phyloP scores from a whole-genome alignment of 768 basidiomycete species.

The Vararia minispora region DNA sequence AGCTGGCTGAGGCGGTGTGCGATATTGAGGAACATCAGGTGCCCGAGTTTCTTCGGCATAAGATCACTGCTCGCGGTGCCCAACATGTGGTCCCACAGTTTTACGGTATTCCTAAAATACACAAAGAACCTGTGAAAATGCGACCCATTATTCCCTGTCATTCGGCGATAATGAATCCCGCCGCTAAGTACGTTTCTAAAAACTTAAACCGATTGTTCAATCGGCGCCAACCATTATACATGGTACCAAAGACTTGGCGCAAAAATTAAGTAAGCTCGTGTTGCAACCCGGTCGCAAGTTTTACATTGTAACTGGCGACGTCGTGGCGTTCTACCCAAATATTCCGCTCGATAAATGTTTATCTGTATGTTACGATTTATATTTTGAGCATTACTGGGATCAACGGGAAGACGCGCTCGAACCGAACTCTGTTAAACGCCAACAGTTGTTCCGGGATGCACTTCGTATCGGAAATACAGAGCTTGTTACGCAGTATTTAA shows the following conservation, averaged over 20 bases:
- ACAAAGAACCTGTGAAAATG: conserved; percentile 21
- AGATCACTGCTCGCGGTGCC: not conserved
- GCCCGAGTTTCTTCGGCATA: not conserved
- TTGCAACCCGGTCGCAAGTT: conserved; percentile 2
- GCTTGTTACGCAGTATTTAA: conserved; percentile 15
- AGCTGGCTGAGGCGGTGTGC: no score
- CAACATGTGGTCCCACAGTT: conserved; percentile 12
- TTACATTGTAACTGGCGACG: conserved; percentile 23
- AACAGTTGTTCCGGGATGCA: conserved; percentile 9
- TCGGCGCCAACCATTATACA: conserved; percentile 19
- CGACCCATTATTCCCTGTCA: conserved; percentile 25
- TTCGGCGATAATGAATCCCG: conserved; percentile 18
- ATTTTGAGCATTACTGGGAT: conserved; percentile 8
- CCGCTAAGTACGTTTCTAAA: conserved; percentile 22
- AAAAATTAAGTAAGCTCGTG: conserved; percentile 20
- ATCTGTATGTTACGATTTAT: conserved; percentile 15
- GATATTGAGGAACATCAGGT: no score
- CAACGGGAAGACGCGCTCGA: conserved; percentile 1
- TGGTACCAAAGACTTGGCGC: conserved; percentile 23
- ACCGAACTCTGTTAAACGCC: conserved; percentile 12
- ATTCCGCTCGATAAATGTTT: conserved; percentile 15
- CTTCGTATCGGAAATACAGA: conserved; percentile 11
- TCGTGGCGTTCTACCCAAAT: conserved; percentile 25
- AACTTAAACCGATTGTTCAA: conserved; percentile 22
- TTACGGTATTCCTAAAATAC: conserved; percentile 25